phyloP scores from a whole-genome alignment of 2,329 filamentous ascomycete genomes.

The Trichoderma sp. region DNA sequence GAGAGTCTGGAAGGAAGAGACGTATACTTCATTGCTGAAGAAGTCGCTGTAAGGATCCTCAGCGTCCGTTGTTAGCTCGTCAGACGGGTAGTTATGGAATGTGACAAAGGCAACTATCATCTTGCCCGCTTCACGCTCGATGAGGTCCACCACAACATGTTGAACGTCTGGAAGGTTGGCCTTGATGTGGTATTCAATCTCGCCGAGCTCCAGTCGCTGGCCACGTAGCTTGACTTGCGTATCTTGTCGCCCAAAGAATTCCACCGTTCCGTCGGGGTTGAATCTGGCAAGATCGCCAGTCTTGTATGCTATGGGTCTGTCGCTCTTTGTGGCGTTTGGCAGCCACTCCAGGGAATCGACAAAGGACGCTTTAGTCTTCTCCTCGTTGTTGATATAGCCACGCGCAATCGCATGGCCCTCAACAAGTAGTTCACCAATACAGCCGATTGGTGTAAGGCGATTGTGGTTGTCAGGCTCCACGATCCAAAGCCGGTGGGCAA shows the following conservation, averaged over 20 bases:
- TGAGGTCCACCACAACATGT: conserved; percentile 11
- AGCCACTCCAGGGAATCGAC: conserved; percentile 15
- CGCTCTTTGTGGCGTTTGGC: background rate
- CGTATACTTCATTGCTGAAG: background rate
- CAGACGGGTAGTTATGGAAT: conserved; percentile 6
- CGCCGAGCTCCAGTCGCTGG: conserved; percentile 21
- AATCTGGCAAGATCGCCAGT: conserved; percentile 23
- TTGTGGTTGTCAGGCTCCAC: conserved; percentile 29
- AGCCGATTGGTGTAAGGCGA: conserved; percentile 29
- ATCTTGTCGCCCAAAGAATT: conserved; percentile 17
- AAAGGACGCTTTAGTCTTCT: conserved; percentile 27
- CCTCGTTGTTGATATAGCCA: conserved; percentile 28
- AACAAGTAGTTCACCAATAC: conserved; percentile 32
- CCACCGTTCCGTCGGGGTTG: conserved; percentile 18
- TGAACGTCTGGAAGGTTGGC: background rate
- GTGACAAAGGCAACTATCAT: conserved; percentile 15
- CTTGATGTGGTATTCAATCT: conserved; percentile 19
- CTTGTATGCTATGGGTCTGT: conserved; percentile 6
- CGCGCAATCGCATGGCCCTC: conserved; percentile 32
- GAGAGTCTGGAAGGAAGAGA: conserved; percentile 6
- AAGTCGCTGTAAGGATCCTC: background rate
- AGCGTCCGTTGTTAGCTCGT: background rate
- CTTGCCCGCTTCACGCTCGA: conserved; percentile 23
- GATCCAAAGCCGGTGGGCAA: conserved; percentile 29
- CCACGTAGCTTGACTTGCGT: conserved; percentile 26